phyloP scores from a whole-genome alignment of 208 protist genomes.

The Strigomonas culicis region DNA sequence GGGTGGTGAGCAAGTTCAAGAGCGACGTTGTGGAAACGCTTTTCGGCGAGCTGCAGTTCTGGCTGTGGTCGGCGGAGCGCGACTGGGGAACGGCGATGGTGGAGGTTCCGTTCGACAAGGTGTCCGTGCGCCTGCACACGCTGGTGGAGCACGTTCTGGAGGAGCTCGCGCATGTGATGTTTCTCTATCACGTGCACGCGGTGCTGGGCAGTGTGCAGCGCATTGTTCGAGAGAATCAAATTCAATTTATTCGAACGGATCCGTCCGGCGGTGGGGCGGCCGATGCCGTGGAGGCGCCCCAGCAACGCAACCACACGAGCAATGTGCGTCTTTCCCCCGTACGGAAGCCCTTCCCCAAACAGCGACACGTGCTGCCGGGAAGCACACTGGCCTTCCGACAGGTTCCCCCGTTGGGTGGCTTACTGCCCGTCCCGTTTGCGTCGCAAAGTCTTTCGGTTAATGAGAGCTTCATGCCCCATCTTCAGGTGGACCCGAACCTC shows the following conservation, averaged over 20 bases:
- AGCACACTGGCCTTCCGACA: slow-evolving; percentile 15
- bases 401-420: slow-evolving; percentile 55
- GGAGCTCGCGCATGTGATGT: slow-evolving; percentile 75
- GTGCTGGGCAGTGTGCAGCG: slow-evolving; percentile 60
- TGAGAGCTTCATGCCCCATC: slow-evolving; percentile 54
- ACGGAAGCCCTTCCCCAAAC: background rate
- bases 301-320: background rate
- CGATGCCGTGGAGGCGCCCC: background rate
- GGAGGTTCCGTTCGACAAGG: slow-evolving; percentile 55
- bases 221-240: slow-evolving; percentile 62
- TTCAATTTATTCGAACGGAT: slow-evolving; percentile 66
- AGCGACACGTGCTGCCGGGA: too few species aligned
- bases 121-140: slow-evolving; percentile 60
- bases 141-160: slow-evolving; percentile 80
- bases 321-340: background rate
- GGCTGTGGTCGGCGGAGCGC: slow-evolving; percentile 65
- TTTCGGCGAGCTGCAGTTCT: slow-evolving; percentile 86
- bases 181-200: slow-evolving; percentile 76
- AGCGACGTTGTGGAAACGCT: slow-evolving; percentile 88
- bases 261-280: slow-evolving; percentile 19
- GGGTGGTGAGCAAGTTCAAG: slow-evolving; percentile 90
- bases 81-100: slow-evolving; percentile 42
- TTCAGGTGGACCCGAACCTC: slow-evolving; percentile 37
- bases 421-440: slow-evolving; percentile 57
- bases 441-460: slow-evolving; percentile 27